phyloP scores from a whole-genome alignment of 345 rosid species.

The Draba incana region DNA sequence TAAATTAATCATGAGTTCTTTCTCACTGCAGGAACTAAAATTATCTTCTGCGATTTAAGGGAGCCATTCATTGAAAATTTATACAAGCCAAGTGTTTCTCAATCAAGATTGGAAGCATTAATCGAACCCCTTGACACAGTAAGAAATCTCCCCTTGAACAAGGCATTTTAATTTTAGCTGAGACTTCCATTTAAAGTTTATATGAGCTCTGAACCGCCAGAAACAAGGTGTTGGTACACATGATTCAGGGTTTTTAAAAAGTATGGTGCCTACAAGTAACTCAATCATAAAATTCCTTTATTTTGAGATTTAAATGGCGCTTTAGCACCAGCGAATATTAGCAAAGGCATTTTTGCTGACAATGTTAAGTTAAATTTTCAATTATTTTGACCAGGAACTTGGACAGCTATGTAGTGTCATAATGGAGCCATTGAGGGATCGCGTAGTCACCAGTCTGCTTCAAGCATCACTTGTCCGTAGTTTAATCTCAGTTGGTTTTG shows the following conservation, averaged over 20 bases:
- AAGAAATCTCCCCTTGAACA: slow-evolving; percentile 40
- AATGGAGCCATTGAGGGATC: slow-evolving; percentile 90
- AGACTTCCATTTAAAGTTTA: slow-evolving; percentile 18
- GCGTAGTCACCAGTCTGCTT: slow-evolving; percentile 89
- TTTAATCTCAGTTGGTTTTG: slow-evolving; percentile 30
- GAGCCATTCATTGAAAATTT: slow-evolving; percentile 81
- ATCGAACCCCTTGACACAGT: slow-evolving; percentile 84
- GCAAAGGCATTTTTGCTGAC: neutral
- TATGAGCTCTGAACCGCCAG: slow-evolving; percentile 1
- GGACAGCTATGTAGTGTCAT: slow-evolving; percentile 80
- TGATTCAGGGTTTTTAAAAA: neutral
- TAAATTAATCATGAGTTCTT: slow-evolving; percentile 21
- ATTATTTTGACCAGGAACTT: slow-evolving; percentile 63
- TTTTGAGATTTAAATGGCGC: neutral
- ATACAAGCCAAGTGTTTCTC: slow-evolving; percentile 78
- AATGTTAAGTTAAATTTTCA: slow-evolving; percentile 27
- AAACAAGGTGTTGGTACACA: slow-evolving; percentile 4
- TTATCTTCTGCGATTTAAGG: slow-evolving; percentile 88
- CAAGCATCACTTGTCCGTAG: slow-evolving; percentile 84
- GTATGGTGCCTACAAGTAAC: slow-evolving; percentile 23
- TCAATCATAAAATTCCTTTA: neutral
- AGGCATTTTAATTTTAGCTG: neutral
- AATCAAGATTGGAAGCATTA: slow-evolving; percentile 76
- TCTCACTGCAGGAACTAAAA: slow-evolving; percentile 77
- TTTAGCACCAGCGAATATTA: neutral